Conservation (phyloP, 1,284 basidiomycete species). For the Cryptococcus hybrid region DNA sequence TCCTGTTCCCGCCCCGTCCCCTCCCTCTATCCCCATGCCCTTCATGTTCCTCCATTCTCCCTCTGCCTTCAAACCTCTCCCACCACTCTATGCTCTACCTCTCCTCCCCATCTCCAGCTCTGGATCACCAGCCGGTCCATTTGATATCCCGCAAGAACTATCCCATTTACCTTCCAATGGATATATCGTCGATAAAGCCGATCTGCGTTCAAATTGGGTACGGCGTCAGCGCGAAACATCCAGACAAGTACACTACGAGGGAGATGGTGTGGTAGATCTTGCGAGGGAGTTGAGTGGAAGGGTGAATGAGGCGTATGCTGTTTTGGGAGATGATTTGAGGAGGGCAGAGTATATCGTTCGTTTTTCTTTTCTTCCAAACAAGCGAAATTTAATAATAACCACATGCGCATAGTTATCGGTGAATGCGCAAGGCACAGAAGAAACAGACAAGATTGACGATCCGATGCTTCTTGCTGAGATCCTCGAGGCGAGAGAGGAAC, state of each 20-base stretch:
- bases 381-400: neutral
- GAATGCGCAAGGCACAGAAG: conserved; percentile 62
- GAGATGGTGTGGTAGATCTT: conserved; percentile 24
- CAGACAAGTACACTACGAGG: conserved; percentile 37
- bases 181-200: conserved; percentile 34
- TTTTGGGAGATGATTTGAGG: conserved; percentile 40
- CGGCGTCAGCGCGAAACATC: conserved; percentile 42
- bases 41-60: conserved; percentile 30
- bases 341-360: conserved; percentile 50
- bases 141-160: conserved; percentile 33
- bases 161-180: conserved; percentile 32
- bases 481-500: conserved; percentile 74
- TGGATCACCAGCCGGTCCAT: conserved; percentile 3
- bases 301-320: conserved; percentile 48
- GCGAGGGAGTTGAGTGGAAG: conserved; percentile 40
- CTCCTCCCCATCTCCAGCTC: conserved; percentile 19
- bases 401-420: conserved; percentile 53
- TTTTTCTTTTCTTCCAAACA: conserved; percentile 1
- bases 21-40: conserved; percentile 43
- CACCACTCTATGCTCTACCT: conserved; percentile 42
- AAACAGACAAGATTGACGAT: conserved; percentile 75
- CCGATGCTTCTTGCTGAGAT: conserved; percentile 70
- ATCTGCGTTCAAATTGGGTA: conserved; percentile 38
- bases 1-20: conserved; percentile 25
- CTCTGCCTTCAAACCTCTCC: conserved; percentile 38